Percentiles rank a stretch among this genome's conserved stretches.
Conservation (phyloP, 352 stramenopile genomes). For the Pythium angustatum region DNA sequence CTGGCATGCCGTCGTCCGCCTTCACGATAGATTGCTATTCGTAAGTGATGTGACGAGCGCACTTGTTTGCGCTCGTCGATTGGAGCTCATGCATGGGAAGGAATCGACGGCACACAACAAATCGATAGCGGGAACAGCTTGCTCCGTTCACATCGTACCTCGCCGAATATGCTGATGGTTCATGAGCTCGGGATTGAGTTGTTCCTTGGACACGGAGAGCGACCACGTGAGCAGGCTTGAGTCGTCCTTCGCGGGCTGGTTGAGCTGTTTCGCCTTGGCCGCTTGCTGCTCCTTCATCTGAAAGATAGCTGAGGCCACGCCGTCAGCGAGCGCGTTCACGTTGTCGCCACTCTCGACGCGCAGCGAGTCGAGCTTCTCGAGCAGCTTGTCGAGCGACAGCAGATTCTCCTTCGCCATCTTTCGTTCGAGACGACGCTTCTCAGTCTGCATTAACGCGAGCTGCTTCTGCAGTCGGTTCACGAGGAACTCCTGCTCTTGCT, state of each 20-base stretch:
- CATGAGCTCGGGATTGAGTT: slow-evolving; percentile 51
- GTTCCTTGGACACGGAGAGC: slow-evolving; percentile 35
- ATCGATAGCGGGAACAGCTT: background rate
- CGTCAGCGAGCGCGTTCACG: slow-evolving; percentile 58
- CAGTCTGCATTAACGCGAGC: slow-evolving; percentile 58
- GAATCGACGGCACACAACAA: background rate
- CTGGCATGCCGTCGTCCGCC: background rate
- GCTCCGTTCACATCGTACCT: slow-evolving; percentile 64
- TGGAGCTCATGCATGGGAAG: background rate
- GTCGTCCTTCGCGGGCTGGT: slow-evolving; percentile 65
- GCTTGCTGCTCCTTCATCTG: slow-evolving; percentile 37
- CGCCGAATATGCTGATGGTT: slow-evolving; percentile 74
- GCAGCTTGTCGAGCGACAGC: slow-evolving; percentile 64
- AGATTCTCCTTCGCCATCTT: slow-evolving; percentile 78
- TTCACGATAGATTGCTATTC: background rate
- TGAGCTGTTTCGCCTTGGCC: slow-evolving; percentile 50
- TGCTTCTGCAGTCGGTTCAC: slow-evolving; percentile 88
- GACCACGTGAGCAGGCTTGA: slow-evolving; percentile 48
- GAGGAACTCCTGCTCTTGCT: slow-evolving; percentile 88
- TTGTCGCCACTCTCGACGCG: slow-evolving; percentile 59
- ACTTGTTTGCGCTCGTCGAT: background rate
- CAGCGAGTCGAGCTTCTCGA: slow-evolving; percentile 62
- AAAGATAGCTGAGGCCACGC: slow-evolving; percentile 41
- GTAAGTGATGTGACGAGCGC: background rate
- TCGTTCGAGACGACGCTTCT: slow-evolving; percentile 74